Base-by-base conservation (phyloP, 2,329 filamentous ascomycete species). In the Thielaviopsis euricoi region DNA sequence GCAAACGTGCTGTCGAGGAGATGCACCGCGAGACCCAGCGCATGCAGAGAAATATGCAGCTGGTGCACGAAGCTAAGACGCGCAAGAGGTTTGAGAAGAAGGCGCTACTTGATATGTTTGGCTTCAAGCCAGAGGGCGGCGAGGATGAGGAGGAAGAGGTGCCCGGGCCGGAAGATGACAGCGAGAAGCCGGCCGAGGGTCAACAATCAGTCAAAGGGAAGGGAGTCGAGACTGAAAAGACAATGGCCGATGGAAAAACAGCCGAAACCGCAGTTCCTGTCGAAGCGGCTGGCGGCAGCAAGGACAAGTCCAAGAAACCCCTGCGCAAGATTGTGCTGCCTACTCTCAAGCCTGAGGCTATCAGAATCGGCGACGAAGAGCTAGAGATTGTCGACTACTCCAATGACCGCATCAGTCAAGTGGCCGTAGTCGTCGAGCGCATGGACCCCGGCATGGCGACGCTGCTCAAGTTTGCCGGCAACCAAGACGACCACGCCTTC, bases 11-110 rank as follows among this genome's bases (percentile, higher is more conserved):
- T 0, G 69, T 96, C 49, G 88, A 96, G 67, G 91, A 97, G 64
- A 96, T 98, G 85, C 86, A 86, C 64, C 81, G 89, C 59, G 93
- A 98, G 70, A 96, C 91, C 1, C 93, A 98, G 72, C 82, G 93
- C 29, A 81, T 98, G 72, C 85, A 81, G 63, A 80, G 93, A 63
- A 94, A 86, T 66, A 87, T 95, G 80, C 91, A 97, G 69, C 78
- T 98, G 53, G 82, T 87, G 1, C 90, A 97, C 69, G 84, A 95
- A 67, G 86, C 88, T 23, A 88, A 85, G 71, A 95, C 89, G 1
- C 90, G 86, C 70, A 97, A 93, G 75, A 95, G 89, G 72, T 86
- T 95, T 62, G 83, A 85, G 6, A 93, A 90, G 64, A 81, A 83
- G 43, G 86, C 86, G 60, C 75, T 98, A 1, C 86, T 97, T 65